A percentile compares a stretch with the other conserved stretches of the same genome.
phyloP scores from a whole-genome alignment of 306 rosid species.

The Nissolia schottii region DNA sequence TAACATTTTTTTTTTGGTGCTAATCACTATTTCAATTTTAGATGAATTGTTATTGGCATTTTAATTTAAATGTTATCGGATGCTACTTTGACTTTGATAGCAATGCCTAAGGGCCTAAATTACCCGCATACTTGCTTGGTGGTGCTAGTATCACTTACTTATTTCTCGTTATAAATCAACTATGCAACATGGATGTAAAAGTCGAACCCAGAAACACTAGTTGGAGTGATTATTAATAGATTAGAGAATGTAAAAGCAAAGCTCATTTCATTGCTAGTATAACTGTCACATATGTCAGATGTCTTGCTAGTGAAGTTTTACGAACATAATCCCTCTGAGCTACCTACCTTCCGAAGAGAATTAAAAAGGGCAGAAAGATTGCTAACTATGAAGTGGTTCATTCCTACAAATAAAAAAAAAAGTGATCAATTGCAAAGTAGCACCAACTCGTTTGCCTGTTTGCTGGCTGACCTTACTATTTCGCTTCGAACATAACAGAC shows the following conservation, averaged over 20 bases:
- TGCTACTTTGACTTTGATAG: too few species aligned
- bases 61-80: too few species aligned
- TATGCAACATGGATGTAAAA: neutral
- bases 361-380: neutral
- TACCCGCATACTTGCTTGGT: too few species aligned
- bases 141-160: too few species aligned
- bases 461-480: conserved; percentile 18
- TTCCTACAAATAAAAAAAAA: neutral
- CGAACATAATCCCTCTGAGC: neutral
- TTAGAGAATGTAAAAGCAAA: neutral
- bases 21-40: neutral
- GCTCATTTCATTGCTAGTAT: neutral
- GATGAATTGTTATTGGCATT: too few species aligned
- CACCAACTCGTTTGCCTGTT: conserved; percentile 13
- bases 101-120: too few species aligned
- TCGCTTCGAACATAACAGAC: conserved; percentile 15
- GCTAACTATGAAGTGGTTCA: conserved; percentile 4
- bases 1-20: too few species aligned
- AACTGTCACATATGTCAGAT: neutral
- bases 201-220: neutral
- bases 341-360: neutral
- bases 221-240: neutral
- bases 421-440: conserved; percentile 6
- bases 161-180: too few species aligned
- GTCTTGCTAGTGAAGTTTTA: neutral